These are phyloP conservation scores for Stereocaulon alpinum DNA, from an alignment of 495 filamentous ascomycete species.

Conservation along the genomic window DNA sequence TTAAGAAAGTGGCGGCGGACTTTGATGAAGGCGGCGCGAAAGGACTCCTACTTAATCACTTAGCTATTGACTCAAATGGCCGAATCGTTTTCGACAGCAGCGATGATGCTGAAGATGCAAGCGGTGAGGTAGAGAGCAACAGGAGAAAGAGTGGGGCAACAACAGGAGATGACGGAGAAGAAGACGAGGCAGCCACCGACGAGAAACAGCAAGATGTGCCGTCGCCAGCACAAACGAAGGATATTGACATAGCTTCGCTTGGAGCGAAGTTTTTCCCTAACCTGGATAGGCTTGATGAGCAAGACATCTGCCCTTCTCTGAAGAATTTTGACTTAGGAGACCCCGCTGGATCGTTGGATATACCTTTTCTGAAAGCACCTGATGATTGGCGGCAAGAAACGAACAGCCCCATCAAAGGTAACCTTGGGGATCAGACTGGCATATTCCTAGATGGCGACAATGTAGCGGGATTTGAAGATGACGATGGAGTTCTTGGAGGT, in stretches of 20 bases:
- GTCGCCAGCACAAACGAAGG: slow-evolving; percentile 47
- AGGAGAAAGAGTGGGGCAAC: slow-evolving; percentile 36
- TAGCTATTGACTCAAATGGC: slow-evolving; percentile 82
- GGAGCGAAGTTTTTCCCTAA: slow-evolving; percentile 80
- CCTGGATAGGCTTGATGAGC: slow-evolving; percentile 59
- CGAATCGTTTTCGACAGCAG: slow-evolving; percentile 97
- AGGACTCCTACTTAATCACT: slow-evolving; percentile 85
- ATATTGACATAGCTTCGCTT: slow-evolving; percentile 68
- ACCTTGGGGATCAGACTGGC: slow-evolving; percentile 57
- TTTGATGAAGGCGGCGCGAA: slow-evolving; percentile 98
- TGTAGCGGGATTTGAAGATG: slow-evolving; percentile 62
- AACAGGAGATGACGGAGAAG: slow-evolving; percentile 26
- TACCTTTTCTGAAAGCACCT: slow-evolving; percentile 82
- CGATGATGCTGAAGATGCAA: slow-evolving; percentile 68
- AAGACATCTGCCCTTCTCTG: slow-evolving; percentile 90
- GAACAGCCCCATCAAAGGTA: slow-evolving; percentile 39
- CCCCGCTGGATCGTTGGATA: slow-evolving; percentile 69
- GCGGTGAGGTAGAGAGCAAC: slow-evolving; percentile 37
- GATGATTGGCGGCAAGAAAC: slow-evolving; percentile 72
- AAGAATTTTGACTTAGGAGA: slow-evolving; percentile 88
- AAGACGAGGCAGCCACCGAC: slow-evolving; percentile 29
- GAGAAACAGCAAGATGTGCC: slow-evolving; percentile 30
- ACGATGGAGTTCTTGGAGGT: slow-evolving; percentile 56
- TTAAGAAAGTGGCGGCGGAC: slow-evolving; percentile 96
- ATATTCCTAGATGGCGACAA: slow-evolving; percentile 80